Percentiles rank a stretch among this genome's conserved stretches.
These are phyloP conservation scores for Immersiporthe knoxdaviesiana DNA, from an alignment of 2,329 filamentous ascomycete species.

Conservation along the genomic window DNA sequence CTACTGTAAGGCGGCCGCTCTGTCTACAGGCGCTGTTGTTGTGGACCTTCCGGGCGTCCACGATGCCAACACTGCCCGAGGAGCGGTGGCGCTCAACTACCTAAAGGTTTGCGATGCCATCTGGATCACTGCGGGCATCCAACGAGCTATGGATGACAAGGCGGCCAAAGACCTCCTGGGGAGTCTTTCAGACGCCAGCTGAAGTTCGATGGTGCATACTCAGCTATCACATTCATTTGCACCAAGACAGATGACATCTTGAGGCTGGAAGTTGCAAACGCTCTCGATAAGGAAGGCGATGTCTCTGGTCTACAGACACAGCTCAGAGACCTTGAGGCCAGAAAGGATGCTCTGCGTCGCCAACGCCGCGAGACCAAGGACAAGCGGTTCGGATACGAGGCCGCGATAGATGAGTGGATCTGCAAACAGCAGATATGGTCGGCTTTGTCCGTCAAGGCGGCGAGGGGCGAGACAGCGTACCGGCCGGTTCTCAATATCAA, in stretches of 20 bases:
- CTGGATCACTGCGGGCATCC: conserved; percentile 67
- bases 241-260: conserved; percentile 65
- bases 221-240: conserved; percentile 62
- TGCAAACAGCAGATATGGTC: not conserved
- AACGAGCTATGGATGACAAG: conserved; percentile 62
- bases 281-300: conserved; percentile 33
- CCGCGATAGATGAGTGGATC: not conserved
- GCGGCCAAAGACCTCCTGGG: conserved; percentile 60
- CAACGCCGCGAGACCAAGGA: conserved; percentile 26
- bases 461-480: conserved; percentile 6
- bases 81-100: conserved; percentile 60
- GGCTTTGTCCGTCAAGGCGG: not conserved
- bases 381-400: not conserved
- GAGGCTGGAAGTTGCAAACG: conserved; percentile 41
- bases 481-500: not conserved
- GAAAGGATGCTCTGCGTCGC: conserved; percentile 32
- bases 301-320: not conserved
- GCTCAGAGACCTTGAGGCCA: conserved; percentile 22
- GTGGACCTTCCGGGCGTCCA: conserved; percentile 61
- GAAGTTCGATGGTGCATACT: conserved; percentile 60
- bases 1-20: conserved; percentile 39
- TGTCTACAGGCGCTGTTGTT: conserved; percentile 42
- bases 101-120: conserved; percentile 62
- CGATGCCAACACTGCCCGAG: conserved; percentile 63
- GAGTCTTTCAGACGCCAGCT: conserved; percentile 62